phyloP scores from a whole-genome alignment of 768 basidiomycete genomes.

The Leccinum obscurum region DNA sequence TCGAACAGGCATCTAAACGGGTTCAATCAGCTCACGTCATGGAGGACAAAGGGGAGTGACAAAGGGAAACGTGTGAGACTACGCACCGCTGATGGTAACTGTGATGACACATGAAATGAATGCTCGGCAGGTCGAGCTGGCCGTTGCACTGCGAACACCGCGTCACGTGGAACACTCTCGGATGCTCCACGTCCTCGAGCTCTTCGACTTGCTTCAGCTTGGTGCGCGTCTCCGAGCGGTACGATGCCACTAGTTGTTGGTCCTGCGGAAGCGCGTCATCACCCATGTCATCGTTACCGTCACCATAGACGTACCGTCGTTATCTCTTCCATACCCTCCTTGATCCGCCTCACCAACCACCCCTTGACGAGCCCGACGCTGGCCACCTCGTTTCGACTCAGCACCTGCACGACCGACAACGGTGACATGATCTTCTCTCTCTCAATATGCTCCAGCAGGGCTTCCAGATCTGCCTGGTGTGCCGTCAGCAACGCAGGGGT shows the following conservation, averaged over 20 bases:
- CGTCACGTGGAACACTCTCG: constrained; percentile 92
- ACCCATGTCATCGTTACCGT: background rate
- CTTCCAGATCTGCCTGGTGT: constrained; percentile 70
- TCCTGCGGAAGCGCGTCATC: constrained; percentile 54
- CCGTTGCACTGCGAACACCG: constrained; percentile 88
- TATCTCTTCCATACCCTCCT: constrained; percentile 70
- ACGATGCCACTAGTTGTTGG: constrained; percentile 81
- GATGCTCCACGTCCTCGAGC: constrained; percentile 72
- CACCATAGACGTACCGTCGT: constrained; percentile 59
- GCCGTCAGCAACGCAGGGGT: constrained; percentile 61
- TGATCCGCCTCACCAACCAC: constrained; percentile 83
- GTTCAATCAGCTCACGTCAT: background rate
- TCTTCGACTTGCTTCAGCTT: constrained; percentile 83
- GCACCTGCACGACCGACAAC: constrained; percentile 83
- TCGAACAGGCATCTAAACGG: constrained; percentile 77
- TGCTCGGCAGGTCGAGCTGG: constrained; percentile 86
- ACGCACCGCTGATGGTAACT: constrained; percentile 90
- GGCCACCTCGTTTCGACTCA: constrained; percentile 86
- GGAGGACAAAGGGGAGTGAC: background rate
- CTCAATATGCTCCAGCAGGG: constrained; percentile 77
- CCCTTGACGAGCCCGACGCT: constrained; percentile 91
- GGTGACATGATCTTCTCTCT: constrained; percentile 83
- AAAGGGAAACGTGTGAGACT: background rate
- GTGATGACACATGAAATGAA: constrained; percentile 99
- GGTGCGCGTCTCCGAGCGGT: constrained; percentile 77